These are phyloP conservation scores for Colletotrichum sp. DNA, from an alignment of 2,329 filamentous ascomycete species.

Conservation along the genomic window DNA sequence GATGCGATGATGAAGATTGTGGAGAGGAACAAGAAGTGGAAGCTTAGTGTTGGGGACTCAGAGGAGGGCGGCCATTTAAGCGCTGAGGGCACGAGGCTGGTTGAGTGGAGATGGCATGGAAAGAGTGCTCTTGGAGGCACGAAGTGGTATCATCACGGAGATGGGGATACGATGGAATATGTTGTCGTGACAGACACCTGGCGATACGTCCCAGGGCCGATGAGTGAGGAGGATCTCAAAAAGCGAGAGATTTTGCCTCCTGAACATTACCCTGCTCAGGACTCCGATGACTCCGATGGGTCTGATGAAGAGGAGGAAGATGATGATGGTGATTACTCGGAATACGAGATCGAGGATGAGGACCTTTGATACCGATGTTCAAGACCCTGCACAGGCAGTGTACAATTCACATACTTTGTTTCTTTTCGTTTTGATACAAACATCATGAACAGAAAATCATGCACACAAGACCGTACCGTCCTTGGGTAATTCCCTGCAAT, in stretches of 20 bases:
- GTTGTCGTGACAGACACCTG: slow-evolving; percentile 11
- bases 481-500: accelerated
- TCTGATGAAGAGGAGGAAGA: neutral
- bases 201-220: neutral
- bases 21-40: slow-evolving; percentile 19
- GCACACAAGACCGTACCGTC: neutral
- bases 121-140: neutral
- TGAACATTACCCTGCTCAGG: neutral
- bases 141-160: slow-evolving; percentile 5
- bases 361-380: neutral
- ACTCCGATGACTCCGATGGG: neutral
- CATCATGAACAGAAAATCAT: neutral
- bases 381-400: neutral
- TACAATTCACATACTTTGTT: accelerated
- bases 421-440: neutral
- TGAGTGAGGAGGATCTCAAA: neutral
- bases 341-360: neutral
- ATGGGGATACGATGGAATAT: slow-evolving; percentile 6
- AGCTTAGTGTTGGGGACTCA: neutral
- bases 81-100: neutral
- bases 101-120: slow-evolving; percentile 6
- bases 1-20: slow-evolving; percentile 50
- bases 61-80: neutral
- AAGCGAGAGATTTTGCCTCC: neutral
- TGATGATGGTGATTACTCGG: neutral